Percentiles rank a stretch among this genome's conserved stretches.
Conservation (phyloP, 1,284 basidiomycete species). For the Cryptococcus sp. region DNA sequence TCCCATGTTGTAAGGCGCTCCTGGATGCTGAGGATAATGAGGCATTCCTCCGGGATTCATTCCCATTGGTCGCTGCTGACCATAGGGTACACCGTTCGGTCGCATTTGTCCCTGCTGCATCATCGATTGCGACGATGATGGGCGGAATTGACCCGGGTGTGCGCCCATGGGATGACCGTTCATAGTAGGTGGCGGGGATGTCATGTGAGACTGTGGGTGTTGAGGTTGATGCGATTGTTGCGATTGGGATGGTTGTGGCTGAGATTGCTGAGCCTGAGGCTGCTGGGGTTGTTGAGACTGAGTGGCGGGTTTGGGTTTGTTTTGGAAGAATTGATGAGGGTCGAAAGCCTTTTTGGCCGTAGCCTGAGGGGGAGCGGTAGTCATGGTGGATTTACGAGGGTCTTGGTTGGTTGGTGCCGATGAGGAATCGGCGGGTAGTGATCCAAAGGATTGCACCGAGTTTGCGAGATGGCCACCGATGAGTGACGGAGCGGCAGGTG, state of each 20-base stretch:
- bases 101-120: conserved; percentile 23
- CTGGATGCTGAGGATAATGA: conserved; percentile 32
- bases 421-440: conserved; percentile 55
- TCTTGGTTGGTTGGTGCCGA: conserved; percentile 32
- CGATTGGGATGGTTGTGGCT: conserved; percentile 33
- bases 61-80: conserved; percentile 16
- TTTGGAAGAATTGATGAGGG: conserved; percentile 36
- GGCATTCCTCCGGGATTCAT: conserved; percentile 18
- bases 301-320: too few species aligned
- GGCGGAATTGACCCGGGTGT: conserved; percentile 15
- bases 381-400: conserved; percentile 54
- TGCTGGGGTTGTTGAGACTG: conserved; percentile 4
- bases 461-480: conserved; percentile 46
- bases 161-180: conserved; percentile 1
- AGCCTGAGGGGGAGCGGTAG: conserved; percentile 20
- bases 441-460: conserved; percentile 70
- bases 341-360: conserved; percentile 27
- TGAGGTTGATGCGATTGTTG: conserved; percentile 8
- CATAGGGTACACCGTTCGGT: conserved; percentile 13
- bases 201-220: background rate
- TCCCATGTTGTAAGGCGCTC: conserved; percentile 33
- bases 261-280: conserved; percentile 26
- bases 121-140: conserved; percentile 16
- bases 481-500: conserved; percentile 47
- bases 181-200: background rate